Percentiles rank a stretch among this genome's conserved stretches.
These are phyloP conservation scores for Terana coerulea DNA, from an alignment of 768 basidiomycete genomes.

Conservation along the genomic window DNA sequence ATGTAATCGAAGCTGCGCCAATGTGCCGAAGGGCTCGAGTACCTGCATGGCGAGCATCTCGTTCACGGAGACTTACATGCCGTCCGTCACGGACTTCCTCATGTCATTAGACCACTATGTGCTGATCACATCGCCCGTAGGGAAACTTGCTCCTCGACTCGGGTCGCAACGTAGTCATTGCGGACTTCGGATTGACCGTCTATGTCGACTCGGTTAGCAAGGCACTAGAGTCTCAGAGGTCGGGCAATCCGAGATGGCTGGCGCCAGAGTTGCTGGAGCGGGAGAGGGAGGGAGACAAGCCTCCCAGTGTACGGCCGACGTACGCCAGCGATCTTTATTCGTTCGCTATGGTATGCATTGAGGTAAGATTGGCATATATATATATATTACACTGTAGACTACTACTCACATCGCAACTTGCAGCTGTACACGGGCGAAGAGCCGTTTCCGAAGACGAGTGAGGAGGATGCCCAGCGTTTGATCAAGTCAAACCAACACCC, in stretches of 20 bases:
- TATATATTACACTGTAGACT: too few species aligned
- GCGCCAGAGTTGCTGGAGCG: not conserved
- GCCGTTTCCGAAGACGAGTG: too few species aligned
- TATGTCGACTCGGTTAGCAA: not conserved
- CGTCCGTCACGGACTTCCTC: not conserved
- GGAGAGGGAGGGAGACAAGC: not conserved
- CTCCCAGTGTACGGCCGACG: not conserved
- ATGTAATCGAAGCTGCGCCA: not conserved
- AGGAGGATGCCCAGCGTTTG: too few species aligned
- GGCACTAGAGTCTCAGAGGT: not conserved
- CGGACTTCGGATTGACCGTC: slow-evolving; percentile 2
- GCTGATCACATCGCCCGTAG: not conserved
- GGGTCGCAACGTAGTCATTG: not conserved
- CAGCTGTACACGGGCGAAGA: too few species aligned
- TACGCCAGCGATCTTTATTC: not conserved
- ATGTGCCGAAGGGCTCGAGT: slow-evolving; percentile 1
- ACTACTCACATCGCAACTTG: too few species aligned
- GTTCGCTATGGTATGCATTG: slow-evolving; percentile 2
- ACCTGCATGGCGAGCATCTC: slow-evolving; percentile 3
- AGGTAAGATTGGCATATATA: too few species aligned
- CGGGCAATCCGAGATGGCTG: not conserved
- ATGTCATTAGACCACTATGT: too few species aligned
- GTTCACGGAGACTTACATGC: slow-evolving; percentile 3
- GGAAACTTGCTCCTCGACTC: not conserved
- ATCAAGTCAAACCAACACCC: too few species aligned